Evolutionary conservation across 495 filamentous ascomycete species (phyloP), one percentile per base, ranked within the genome.

Genomic region (Aspergillus cristatus): DNA sequence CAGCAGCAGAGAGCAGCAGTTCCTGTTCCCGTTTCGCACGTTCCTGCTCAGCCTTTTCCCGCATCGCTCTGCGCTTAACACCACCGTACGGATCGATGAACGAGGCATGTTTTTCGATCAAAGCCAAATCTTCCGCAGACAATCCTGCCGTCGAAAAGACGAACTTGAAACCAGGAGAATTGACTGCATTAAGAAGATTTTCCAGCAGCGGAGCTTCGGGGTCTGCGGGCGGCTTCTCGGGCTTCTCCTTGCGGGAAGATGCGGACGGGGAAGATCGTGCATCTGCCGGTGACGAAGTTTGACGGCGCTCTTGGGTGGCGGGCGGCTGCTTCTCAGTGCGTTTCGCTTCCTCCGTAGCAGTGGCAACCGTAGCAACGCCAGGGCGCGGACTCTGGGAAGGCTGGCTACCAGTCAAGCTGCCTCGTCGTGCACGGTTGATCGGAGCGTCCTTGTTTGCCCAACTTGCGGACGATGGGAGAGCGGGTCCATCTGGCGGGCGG

Each of bases 401-500:
- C 38, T 79, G 77, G 48, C 82, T 93, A 5, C 82, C 84, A 18
- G 82, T 78, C 38, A 85, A 70, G 54, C 86, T 94, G 16, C 81
- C 71, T 25, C 82, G 72, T 38, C 82, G 72, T 45, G 82, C 82
- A 28, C 77, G 73, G 40, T 78, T 76, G 13, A 68, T 61, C 24
- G 82, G 76, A 3, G 75, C 68, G 41, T 84, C 82, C 46, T 84
- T 86, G 33, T 74, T 76, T 5, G 88, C 91, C 91, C 91, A 99
- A 53, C 80, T 95, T 3, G 90, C 91, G 5, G 89, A 85, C 6
- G 90, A 82, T 0, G 91, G 91, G 11, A 99, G 71, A 7, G 87
- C 93, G 28, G 93, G 82, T 1, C 81, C 80, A 53, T 95, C 88
- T 6, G 48, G 54, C 26, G 68, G 57, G 11, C 62, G 69, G 30